Evolutionary conservation across 441 rosid species (phyloP).

Genomic region (Melastoma candidum): DNA sequence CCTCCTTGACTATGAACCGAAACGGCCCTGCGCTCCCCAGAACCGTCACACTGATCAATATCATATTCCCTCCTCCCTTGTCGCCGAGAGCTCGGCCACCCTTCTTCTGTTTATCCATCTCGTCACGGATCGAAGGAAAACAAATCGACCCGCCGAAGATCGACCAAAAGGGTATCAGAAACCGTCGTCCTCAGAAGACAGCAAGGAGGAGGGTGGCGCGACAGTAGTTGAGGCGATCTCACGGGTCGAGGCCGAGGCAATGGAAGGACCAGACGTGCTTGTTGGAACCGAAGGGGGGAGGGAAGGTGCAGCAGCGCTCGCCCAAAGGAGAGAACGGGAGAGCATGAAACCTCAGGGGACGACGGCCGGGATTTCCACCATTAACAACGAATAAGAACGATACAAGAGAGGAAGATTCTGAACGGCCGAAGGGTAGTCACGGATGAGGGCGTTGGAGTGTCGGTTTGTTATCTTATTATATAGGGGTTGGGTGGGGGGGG

Average conservation of each 20-base stretch:
- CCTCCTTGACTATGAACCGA: constrained; percentile 75
- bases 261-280: constrained; percentile 98
- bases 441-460: no score
- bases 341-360: constrained; percentile 45
- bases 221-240: constrained; percentile 7
- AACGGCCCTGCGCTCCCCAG: constrained; percentile 95
- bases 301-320: constrained; percentile 35
- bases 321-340: constrained; percentile 75
- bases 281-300: constrained; percentile 90
- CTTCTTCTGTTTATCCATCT: constrained; percentile 78
- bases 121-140: no score
- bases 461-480: no score
- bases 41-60: constrained; percentile 75
- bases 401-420: no score
- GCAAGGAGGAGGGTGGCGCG: no score
- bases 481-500: no score
- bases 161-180: not conserved
- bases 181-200: not conserved
- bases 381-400: constrained; percentile 42
- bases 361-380: constrained; percentile 71
- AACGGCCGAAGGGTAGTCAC: no score
- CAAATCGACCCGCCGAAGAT: not conserved
- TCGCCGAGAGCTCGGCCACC: constrained; percentile 21
- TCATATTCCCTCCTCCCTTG: constrained; percentile 43
- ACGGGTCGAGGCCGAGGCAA: constrained; percentile 96